These are phyloP conservation scores for Fusarium multiceps DNA, from an alignment of 2,329 filamentous ascomycete species.

Conservation along the genomic window DNA sequence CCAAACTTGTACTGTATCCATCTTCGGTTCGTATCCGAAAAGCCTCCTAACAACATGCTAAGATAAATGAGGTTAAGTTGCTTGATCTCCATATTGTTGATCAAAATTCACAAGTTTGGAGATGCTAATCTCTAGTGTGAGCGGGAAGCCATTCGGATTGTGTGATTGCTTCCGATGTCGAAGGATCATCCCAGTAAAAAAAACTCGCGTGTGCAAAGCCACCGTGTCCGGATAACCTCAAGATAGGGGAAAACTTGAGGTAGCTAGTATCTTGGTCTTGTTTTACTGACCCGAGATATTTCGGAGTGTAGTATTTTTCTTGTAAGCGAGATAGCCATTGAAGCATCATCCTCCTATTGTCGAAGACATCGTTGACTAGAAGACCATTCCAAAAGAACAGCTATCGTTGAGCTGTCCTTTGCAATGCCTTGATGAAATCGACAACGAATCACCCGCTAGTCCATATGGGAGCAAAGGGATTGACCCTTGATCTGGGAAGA, in stretches of 20 bases:
- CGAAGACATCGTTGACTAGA: neutral
- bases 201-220: neutral
- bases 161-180: neutral
- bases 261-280: neutral
- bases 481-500: neutral
- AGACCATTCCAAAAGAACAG: neutral
- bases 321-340: neutral
- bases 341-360: neutral
- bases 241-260: neutral
- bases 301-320: neutral
- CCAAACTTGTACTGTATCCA: neutral
- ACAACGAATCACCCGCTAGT: neutral
- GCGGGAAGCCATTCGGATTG: conserved; percentile 7
- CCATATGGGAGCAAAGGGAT: neutral
- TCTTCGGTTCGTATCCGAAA: conserved; percentile 32
- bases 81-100: conserved; percentile 1
- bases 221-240: conserved; percentile 16
- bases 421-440: neutral
- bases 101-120: conserved; percentile 1
- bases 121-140: neutral
- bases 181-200: conserved; percentile 8
- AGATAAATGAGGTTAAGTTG: conserved; percentile 1
- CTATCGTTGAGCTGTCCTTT: neutral
- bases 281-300: conserved; percentile 1
- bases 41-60: neutral